Base-by-base conservation (phyloP, 2,329 filamentous ascomycete genomes). In the Colletotrichum truncatum region DNA sequence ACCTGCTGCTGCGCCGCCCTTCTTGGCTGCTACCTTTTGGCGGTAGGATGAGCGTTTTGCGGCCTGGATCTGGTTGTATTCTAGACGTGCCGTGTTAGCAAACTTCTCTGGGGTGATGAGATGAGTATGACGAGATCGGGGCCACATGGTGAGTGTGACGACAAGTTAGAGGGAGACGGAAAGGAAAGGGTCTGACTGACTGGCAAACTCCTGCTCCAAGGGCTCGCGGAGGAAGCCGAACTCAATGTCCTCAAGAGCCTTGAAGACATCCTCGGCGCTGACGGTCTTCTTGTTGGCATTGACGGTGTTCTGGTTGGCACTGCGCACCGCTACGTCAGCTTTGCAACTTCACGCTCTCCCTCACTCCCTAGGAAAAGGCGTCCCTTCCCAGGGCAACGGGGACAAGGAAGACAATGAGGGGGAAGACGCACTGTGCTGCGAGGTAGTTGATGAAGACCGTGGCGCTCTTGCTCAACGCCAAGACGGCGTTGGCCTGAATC, bases 401-500 rank as follows among this genome's bases (percentile, higher is more conserved):
- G 18, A 18, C 48, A 39, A 23, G 23, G 41, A 25, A n/a, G 21
- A 8, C 2, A 8, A 39, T 14, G 43, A 5, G 6, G 9, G 6
- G 38, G 38, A 45, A 14, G 21, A 84, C 90, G 58, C 85, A 95
- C 92, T 89, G 87, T 67, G 88, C 86, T 45, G 91, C 90, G 30
- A 96, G 82, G 76, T 94, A 93, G 78, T 88, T 95, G 71, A 96
- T 91, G 73, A 96, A 96, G 0, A 96, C 89, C 1, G 91, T 94
- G 7, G 93, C 91, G 77, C 91, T 92, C 79, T 94, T 94, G 70
- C 88, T 91, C 81, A 96, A 85, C 9, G 92, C 93, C 54, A 93
- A 79, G 58, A 94, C 87, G 41, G 93, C 93, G 80, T 94, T 93
- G 73, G 90, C 92, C 75, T 95, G 92, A 51, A 95, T 92, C 77